Conservation (phyloP, 345 rosid genomes). For the Stellera chamaejasme region DNA sequence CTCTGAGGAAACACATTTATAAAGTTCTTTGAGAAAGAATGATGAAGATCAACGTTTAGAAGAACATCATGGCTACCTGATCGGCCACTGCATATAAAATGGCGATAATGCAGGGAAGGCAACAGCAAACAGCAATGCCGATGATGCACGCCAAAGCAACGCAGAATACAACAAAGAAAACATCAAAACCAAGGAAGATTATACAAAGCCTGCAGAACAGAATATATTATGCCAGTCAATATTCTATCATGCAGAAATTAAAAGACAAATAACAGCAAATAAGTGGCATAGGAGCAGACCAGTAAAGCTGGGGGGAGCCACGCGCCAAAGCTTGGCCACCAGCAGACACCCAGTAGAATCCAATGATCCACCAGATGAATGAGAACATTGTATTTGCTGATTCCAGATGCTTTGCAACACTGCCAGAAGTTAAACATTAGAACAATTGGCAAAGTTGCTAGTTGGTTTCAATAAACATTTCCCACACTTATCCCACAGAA, state of each 20-base stretch:
- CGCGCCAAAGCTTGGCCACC: constrained; percentile 72
- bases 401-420: constrained; percentile 83
- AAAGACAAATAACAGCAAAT: constrained; percentile 5
- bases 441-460: constrained; percentile 1
- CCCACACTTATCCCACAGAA: too few relatives aligned
- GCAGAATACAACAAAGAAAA: constrained; percentile 92
- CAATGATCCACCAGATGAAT: constrained; percentile 98
- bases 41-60: neutral
- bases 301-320: constrained; percentile 75
- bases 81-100: constrained; percentile 92
- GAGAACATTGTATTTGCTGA: constrained; percentile 98
- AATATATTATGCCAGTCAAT: constrained; percentile 13
- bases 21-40: neutral
- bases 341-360: constrained; percentile 97
- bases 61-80: constrained; percentile 49
- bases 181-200: constrained; percentile 89
- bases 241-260: constrained; percentile 5
- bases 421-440: constrained; percentile 23
- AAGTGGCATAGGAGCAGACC: constrained; percentile 36
- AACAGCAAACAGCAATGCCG: constrained; percentile 98
- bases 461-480: too few relatives aligned
- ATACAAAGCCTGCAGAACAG: constrained; percentile 75
- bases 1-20: neutral
- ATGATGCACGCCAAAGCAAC: constrained; percentile 92
- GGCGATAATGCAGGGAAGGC: constrained; percentile 96